A percentile compares a stretch with the other conserved stretches of the same genome.
These are phyloP conservation scores for Parastagonospora nodorum DNA, from an alignment of 2,329 filamentous ascomycete genomes.

Conservation along the genomic window DNA sequence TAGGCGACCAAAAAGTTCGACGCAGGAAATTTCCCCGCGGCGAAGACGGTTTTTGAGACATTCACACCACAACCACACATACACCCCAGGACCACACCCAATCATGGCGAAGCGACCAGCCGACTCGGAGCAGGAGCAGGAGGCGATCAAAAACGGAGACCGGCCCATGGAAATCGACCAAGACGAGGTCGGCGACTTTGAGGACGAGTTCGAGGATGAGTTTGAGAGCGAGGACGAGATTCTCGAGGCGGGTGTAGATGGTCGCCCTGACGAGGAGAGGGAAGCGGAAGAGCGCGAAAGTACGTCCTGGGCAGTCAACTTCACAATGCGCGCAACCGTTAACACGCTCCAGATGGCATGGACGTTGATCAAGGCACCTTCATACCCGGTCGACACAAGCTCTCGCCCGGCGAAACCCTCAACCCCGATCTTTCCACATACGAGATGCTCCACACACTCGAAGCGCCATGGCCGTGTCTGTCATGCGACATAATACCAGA, in stretches of 20 bases:
- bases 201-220: conserved; percentile 93
- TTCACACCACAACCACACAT: conserved; percentile 8
- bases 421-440: conserved; percentile 93
- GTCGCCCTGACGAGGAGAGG: conserved; percentile 86
- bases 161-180: conserved; percentile 58
- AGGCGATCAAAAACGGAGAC: conserved; percentile 65
- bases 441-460: conserved; percentile 94
- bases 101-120: conserved; percentile 66
- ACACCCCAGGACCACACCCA: not conserved
- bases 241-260: conserved; percentile 91
- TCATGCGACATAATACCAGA: conserved; percentile 94
- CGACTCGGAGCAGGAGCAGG: conserved; percentile 56
- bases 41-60: conserved; percentile 1
- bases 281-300: conserved; percentile 85
- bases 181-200: conserved; percentile 71
- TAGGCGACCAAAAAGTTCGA: conserved; percentile 1
- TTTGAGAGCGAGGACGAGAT: conserved; percentile 93
- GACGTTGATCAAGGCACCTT: conserved; percentile 93
- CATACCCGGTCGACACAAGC: conserved; percentile 90
- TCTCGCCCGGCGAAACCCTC: conserved; percentile 88
- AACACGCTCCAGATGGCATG: conserved; percentile 68
- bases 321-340: conserved; percentile 21
- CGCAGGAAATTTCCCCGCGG: conserved; percentile 2
- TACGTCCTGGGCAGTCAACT: conserved; percentile 33
- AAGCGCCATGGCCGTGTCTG: conserved; percentile 94